These are phyloP conservation scores for Pichia rugopelliculosa DNA, from an alignment of 805 yeast species.

Conservation along the genomic window DNA sequence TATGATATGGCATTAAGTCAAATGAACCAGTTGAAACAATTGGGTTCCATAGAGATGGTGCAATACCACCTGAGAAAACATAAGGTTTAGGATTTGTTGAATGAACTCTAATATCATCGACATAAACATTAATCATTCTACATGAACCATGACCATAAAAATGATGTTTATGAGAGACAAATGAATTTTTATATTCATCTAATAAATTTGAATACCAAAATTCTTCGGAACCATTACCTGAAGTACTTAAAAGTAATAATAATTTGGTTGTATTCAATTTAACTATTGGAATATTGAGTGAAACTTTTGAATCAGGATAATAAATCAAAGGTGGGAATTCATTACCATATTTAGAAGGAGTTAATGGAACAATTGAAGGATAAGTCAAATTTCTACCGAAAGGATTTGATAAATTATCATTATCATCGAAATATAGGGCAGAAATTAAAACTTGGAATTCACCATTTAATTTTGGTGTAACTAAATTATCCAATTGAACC, in stretches of 20 bases:
- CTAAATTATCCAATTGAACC: constrained; percentile 60
- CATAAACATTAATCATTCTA: constrained; percentile 55
- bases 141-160: constrained; percentile 64
- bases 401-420: constrained; percentile 4
- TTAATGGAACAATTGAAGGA: constrained; percentile 32
- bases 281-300: constrained; percentile 37
- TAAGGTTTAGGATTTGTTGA: constrained; percentile 63
- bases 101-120: constrained; percentile 53
- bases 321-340: constrained; percentile 37
- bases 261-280: constrained; percentile 53
- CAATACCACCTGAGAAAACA: constrained; percentile 72
- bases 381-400: background rate
- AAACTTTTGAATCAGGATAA: constrained; percentile 35
- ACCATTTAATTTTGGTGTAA: constrained; percentile 52
- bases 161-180: constrained; percentile 32
- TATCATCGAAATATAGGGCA: constrained; percentile 41
- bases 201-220: constrained; percentile 68
- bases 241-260: constrained; percentile 50
- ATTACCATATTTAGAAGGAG: constrained; percentile 13
- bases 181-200: constrained; percentile 38
- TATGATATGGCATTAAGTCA: constrained; percentile 61
- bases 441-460: constrained; percentile 45
- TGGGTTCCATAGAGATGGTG: constrained; percentile 78
- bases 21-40: constrained; percentile 68
- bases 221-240: constrained; percentile 77